Evolutionary conservation across 768 basidiomycete species (phyloP).

Genomic region (Lenzites betulinus): DNA sequence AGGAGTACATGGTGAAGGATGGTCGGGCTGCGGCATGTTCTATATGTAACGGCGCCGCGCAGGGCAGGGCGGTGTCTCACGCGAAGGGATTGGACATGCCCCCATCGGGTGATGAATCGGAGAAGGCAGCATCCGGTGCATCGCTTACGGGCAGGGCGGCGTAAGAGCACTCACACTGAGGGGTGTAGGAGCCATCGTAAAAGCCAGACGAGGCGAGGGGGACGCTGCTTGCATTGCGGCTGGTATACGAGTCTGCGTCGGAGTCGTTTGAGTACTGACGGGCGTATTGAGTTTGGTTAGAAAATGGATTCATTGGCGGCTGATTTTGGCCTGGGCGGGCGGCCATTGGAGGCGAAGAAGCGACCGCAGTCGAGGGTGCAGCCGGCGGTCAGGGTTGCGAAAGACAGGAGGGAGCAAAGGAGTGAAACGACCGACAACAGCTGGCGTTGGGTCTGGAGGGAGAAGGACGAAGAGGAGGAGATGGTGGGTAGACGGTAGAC

Average conservation of each 20-base stretch:
- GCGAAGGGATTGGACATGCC: not conserved
- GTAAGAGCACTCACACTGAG: slow-evolving; percentile 25
- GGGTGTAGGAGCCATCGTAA: slow-evolving; percentile 31
- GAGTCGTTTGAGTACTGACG: slow-evolving; percentile 34
- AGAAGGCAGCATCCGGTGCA: not conserved
- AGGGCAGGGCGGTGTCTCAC: slow-evolving; percentile 9
- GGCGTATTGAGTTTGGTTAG: slow-evolving; percentile 30
- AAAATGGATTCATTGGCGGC: slow-evolving; percentile 33
- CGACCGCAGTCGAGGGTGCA: slow-evolving; percentile 4
- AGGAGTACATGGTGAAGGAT: slow-evolving; percentile 6
- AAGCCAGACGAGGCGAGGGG: slow-evolving; percentile 31
- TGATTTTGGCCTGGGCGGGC: slow-evolving; percentile 37
- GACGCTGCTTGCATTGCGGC: slow-evolving; percentile 34
- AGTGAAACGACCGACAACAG: slow-evolving; percentile 34
- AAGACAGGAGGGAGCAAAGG: slow-evolving; percentile 19
- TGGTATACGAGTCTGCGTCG: slow-evolving; percentile 29
- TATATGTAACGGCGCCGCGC: not conserved
- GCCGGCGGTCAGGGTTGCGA: slow-evolving; percentile 8
- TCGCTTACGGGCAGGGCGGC: not conserved
- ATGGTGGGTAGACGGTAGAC: not conserved
- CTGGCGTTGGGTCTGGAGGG: slow-evolving; percentile 31
- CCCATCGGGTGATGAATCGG: slow-evolving; percentile 10
- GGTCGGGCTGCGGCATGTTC: not conserved
- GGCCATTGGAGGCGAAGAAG: slow-evolving; percentile 33
- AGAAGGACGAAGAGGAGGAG: slow-evolving; percentile 11